Evolutionary conservation across 768 basidiomycete genomes (phyloP).

Genomic region (Boletus fagicola): DNA sequence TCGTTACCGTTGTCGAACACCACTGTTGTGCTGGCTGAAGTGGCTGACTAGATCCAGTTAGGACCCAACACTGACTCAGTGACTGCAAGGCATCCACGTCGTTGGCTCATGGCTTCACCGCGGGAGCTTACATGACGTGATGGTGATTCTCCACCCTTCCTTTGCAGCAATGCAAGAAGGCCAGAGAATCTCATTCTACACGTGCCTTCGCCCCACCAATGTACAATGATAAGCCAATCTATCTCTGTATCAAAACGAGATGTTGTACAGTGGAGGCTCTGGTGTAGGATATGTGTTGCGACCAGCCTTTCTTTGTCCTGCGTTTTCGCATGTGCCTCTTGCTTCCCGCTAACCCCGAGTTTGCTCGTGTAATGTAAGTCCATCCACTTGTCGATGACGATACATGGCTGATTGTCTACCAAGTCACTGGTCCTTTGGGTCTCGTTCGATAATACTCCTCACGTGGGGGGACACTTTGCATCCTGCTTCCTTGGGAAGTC

Average conservation of each 20-base stretch:
- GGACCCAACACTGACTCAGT: neutral
- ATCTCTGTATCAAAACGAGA: constrained; percentile 3
- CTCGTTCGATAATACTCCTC: neutral
- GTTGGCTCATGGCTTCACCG: constrained; percentile 19
- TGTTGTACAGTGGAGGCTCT: neutral
- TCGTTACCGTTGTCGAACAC: neutral
- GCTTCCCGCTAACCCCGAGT: neutral
- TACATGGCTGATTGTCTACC: neutral
- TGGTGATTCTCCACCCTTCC: constrained; percentile 29
- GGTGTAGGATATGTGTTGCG: neutral
- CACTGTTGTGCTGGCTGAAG: neutral
- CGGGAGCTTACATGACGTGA: constrained; percentile 17
- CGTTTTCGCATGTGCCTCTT: neutral
- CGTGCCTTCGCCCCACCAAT: constrained; percentile 13
- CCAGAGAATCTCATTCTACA: constrained; percentile 19
- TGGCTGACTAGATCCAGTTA: neutral
- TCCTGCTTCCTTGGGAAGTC: neutral
- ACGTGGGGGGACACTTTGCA: neutral
- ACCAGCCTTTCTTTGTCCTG: neutral
- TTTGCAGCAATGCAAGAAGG: constrained; percentile 22
- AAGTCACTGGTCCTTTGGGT: neutral
- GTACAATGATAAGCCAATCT: constrained; percentile 5
- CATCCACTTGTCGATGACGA: neutral
- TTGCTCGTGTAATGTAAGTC: neutral
- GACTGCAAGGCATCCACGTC: constrained; percentile 14